Evolutionary conservation across 192 early-diverging fungal genomes (phyloP), one percentile per base, ranked within the genome.

Genomic region (Linnemannia schmuckeri): DNA sequence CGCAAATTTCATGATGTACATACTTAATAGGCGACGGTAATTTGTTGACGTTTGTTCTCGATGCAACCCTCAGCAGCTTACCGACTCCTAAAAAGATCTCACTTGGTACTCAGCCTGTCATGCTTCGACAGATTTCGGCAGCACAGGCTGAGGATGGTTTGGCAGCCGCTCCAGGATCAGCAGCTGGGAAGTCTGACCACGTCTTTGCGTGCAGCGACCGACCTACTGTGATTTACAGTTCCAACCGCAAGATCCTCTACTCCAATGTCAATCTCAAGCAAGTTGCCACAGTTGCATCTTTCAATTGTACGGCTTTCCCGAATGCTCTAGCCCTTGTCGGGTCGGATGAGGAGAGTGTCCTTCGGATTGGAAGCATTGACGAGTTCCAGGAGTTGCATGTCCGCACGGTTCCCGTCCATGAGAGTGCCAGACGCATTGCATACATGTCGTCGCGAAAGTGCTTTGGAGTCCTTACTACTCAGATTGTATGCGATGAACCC

Each of bases 361-460:
- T 98, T 17, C 90, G 90, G 55, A 89, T 99, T 78, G 97, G 96
- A 0, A 90, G 78, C 3, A 93, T 97, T 5, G 96, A 99, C 74
- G 89, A 93, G 8, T 94, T 96, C 47, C 96, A 97, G 85, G 95
- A 95, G 68, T 90, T 99, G 30, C 98, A 99, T 78, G 90, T 97
- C 63, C 91, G 91, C 17, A 94, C 88, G 27, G 76, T 94, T 17
- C 89, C 93, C 12, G 87, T 98, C 49, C 69, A 81, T 22, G 95
- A 95, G 72, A 95, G 92, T 77, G 91, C 94, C 0, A 91, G 92
- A 20, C 92, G 97, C 33, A 94, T 99, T 68, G 91, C 90, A 0
- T 91, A 95, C 66, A 88, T 94, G 47, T 90, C 92, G 27, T 78
- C 85, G 0, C 52, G 85, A 22, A 85, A 89, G 30, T 92, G 93